Base-by-base conservation (phyloP, 1,139 yeast species). In the Geotrichum candidum region DNA sequence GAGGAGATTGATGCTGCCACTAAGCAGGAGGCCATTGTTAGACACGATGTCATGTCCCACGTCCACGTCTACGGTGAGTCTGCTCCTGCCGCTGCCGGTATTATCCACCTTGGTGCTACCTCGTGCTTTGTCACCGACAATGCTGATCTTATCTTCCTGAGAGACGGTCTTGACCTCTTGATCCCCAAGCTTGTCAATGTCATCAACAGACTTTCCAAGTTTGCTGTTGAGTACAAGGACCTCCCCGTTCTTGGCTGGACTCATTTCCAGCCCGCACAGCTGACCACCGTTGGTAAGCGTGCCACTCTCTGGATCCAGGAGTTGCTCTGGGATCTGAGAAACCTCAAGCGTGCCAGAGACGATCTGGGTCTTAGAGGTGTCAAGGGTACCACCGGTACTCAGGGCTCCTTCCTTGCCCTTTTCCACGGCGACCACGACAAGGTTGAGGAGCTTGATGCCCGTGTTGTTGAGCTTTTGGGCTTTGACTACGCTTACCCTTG, bases 11-110 rank as follows among this genome's bases (percentile, higher is more conserved):
- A 81, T 61, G 89, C 81, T 64, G 98, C 99, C 54, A 80, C 94
- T 61, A 84, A 84, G 72, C 98, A 94, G 79, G 99, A 94, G 77
- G 97, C 98, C 63, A 91, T 88, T 75, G 98, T 94, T 62, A 88
- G 99, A 80, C 99, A 94, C 77, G 99, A 94, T 76, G 99, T 94
- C 69, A 94, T 94, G 99, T 97, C 99, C 63, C 99, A 94, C 71
- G 98, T 94, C 65, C 99, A 95, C 73, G 90, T 88, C 61, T 94
- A 88, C 75, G 99, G 99, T 68, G 82, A 87, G 69, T 85, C 89
- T 41, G 89, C 96, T 71, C 99, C 99, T 23, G 87, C 87, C 11
- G 99, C 99, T 46, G 94, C 99, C 53, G 98, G 98, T 69, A 92
- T 94, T 76, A 94, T 94, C 73, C 99, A 94, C 74, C 81, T 95